Evolutionary conservation across 192 early-diverging fungal genomes (phyloP).

Genomic region (Entomortierella parvispora): DNA sequence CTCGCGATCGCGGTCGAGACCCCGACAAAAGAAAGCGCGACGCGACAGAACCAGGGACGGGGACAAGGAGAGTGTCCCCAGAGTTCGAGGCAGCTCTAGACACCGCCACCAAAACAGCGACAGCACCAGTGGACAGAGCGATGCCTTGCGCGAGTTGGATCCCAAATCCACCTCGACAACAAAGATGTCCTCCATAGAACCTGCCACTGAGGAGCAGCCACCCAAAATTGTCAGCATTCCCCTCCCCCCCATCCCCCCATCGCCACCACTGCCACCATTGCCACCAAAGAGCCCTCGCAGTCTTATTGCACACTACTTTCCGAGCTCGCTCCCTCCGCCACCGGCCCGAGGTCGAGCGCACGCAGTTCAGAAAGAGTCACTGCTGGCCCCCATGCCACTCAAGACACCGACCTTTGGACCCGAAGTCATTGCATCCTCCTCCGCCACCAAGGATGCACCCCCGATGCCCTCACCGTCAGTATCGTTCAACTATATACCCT

Average conservation of each 20-base stretch:
- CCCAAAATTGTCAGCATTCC: neutral
- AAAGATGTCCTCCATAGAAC: neutral
- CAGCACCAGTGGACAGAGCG: neutral
- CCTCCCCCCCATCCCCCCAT: slow-evolving; percentile 12
- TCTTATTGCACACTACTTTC: slow-evolving; percentile 44
- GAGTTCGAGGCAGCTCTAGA: too few species aligned
- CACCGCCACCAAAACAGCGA: neutral
- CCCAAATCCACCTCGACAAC: neutral
- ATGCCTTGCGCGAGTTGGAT: too few species aligned
- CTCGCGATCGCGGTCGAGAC: slow-evolving; percentile 23
- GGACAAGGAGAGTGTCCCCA: neutral
- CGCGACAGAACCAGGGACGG: neutral
- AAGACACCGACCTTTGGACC: slow-evolving; percentile 51
- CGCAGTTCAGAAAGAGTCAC: neutral
- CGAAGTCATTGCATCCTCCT: neutral
- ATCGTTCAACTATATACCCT: slow-evolving; percentile 29
- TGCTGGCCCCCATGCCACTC: slow-evolving; percentile 21
- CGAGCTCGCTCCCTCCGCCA: slow-evolving; percentile 34
- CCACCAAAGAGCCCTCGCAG: slow-evolving; percentile 36
- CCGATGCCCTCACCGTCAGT: slow-evolving; percentile 28
- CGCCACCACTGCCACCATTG: slow-evolving; percentile 26
- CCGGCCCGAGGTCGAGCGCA: slow-evolving; percentile 15
- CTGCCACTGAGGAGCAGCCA: neutral
- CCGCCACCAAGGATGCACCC: slow-evolving; percentile 2
- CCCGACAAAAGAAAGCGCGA: slow-evolving; percentile 2